Evolutionary conservation across 495 filamentous ascomycete genomes (phyloP).

Genomic region (Extremus antarcticus): DNA sequence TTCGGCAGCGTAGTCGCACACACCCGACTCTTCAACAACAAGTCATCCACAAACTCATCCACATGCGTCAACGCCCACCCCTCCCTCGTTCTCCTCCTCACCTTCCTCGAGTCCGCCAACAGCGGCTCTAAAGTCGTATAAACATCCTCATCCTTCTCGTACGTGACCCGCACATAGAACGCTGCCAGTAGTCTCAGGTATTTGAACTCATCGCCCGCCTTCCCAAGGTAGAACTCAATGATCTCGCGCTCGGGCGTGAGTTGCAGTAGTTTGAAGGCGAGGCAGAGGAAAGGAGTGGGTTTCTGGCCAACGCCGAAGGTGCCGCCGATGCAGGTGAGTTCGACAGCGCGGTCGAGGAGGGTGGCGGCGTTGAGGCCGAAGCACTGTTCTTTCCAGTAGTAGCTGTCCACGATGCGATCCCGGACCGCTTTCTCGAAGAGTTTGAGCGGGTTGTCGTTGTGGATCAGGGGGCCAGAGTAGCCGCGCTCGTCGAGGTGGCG

Average conservation of each 20-base stretch:
- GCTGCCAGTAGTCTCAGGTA: slow-evolving; percentile 80
- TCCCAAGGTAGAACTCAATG: slow-evolving; percentile 61
- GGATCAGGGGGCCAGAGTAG: slow-evolving; percentile 55
- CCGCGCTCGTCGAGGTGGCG: slow-evolving; percentile 36
- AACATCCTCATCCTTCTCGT: slow-evolving; percentile 62
- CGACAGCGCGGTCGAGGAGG: slow-evolving; percentile 78
- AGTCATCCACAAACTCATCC: slow-evolving; percentile 88
- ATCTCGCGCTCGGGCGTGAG: slow-evolving; percentile 69
- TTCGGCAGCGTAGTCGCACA: slow-evolving; percentile 91
- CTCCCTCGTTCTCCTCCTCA: slow-evolving; percentile 61
- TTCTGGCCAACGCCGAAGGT: slow-evolving; percentile 71
- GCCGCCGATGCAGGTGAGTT: slow-evolving; percentile 73
- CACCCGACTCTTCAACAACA: slow-evolving; percentile 79
- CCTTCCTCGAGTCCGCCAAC: slow-evolving; percentile 70
- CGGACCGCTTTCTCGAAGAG: slow-evolving; percentile 88
- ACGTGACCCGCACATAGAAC: slow-evolving; percentile 89
- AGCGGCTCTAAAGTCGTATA: slow-evolving; percentile 73
- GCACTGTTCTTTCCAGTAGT: slow-evolving; percentile 98
- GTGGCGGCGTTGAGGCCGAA: slow-evolving; percentile 89
- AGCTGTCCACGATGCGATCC: slow-evolving; percentile 85
- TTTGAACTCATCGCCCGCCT: slow-evolving; percentile 29
- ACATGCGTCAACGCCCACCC: slow-evolving; percentile 66
- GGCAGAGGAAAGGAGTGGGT: slow-evolving; percentile 85
- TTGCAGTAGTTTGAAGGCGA: slow-evolving; percentile 90
- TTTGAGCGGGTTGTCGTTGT: slow-evolving; percentile 75